phyloP scores from a whole-genome alignment of 306 rosid genomes.

The Glycine soja region DNA sequence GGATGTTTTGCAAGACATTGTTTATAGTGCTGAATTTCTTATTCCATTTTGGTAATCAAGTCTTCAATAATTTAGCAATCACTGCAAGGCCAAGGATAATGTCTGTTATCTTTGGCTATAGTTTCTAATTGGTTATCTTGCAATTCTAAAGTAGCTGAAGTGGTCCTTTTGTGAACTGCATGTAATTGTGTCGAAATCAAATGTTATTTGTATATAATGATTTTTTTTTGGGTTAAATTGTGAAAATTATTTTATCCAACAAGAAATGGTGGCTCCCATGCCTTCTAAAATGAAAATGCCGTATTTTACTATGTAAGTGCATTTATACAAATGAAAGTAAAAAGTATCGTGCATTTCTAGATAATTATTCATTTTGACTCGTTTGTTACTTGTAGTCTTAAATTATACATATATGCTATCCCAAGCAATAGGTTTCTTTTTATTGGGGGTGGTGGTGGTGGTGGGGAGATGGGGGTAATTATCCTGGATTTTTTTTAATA shows the following conservation, averaged over 20 bases:
- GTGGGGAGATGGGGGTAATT: too few relatives aligned
- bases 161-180: background rate
- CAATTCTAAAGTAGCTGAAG: slow-evolving; percentile 17
- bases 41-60: slow-evolving; percentile 9
- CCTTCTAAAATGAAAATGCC: background rate
- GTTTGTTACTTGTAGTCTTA: too few relatives aligned
- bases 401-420: too few relatives aligned
- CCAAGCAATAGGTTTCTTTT: too few relatives aligned
- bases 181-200: background rate
- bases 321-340: background rate
- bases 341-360: background rate
- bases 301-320: background rate
- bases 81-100: background rate
- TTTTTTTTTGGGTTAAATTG: background rate
- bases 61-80: background rate
- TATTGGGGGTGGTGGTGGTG: too few relatives aligned
- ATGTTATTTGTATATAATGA: too few relatives aligned
- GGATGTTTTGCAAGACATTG: background rate
- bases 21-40: background rate
- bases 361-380: too few relatives aligned
- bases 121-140: slow-evolving; percentile 20
- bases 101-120: slow-evolving; percentile 4
- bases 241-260: slow-evolving; percentile 21
- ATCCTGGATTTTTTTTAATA: too few relatives aligned
- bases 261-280: background rate